These are phyloP conservation scores for Candida namnaoensis DNA, from an alignment of 805 yeast species.

Conservation along the genomic window DNA sequence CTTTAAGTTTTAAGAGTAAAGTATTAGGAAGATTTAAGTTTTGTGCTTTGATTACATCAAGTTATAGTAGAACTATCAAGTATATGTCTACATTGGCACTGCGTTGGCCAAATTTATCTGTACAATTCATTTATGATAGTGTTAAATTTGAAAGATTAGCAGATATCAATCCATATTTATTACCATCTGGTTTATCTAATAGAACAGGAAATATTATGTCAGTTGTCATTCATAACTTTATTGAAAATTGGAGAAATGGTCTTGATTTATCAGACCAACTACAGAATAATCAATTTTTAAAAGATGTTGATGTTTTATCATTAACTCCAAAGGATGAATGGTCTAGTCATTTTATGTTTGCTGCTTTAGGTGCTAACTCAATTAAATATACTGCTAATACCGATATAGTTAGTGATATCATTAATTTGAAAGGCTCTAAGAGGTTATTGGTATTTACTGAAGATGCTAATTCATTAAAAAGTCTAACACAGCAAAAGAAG, in stretches of 20 bases:
- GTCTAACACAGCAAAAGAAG: neutral
- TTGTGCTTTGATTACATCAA: slow-evolving; percentile 54
- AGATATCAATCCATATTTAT: slow-evolving; percentile 44
- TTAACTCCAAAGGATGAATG: slow-evolving; percentile 3
- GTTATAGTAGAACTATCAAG: slow-evolving; percentile 58
- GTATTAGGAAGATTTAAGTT: slow-evolving; percentile 28
- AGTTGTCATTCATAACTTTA: slow-evolving; percentile 36
- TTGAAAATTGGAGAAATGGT: slow-evolving; percentile 25
- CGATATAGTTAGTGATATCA: neutral
- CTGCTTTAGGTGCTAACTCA: slow-evolving; percentile 33
- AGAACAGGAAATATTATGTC: slow-evolving; percentile 36
- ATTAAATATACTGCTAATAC: slow-evolving; percentile 4
- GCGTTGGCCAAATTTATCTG: slow-evolving; percentile 80
- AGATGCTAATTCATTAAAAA: neutral
- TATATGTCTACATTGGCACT: slow-evolving; percentile 69
- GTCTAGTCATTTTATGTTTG: slow-evolving; percentile 28
- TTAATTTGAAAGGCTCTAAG: slow-evolving; percentile 11
- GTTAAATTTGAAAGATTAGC: slow-evolving; percentile 20
- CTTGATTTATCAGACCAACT: slow-evolving; percentile 30
- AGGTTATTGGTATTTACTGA: slow-evolving; percentile 9
- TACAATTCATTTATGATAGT: slow-evolving; percentile 45
- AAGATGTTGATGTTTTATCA: slow-evolving; percentile 9
- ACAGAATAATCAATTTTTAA: slow-evolving; percentile 23
- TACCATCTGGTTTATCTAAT: slow-evolving; percentile 67
- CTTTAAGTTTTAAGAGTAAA: slow-evolving; percentile 2